phyloP scores from a whole-genome alignment of 768 basidiomycete species.

The Tulasnella sp. region DNA sequence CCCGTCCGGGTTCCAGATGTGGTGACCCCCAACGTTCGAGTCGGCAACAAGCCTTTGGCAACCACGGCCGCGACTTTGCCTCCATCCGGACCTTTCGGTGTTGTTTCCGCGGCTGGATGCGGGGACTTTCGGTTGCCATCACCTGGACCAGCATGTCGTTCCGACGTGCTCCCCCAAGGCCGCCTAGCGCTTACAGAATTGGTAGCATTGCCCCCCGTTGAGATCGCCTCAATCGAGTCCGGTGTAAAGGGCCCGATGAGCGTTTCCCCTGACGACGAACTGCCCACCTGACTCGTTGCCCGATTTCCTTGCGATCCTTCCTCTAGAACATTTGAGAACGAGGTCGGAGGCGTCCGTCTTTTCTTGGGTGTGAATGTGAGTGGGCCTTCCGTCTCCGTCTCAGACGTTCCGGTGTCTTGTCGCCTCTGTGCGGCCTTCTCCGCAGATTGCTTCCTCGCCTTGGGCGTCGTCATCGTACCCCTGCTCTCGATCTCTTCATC shows the following conservation, averaged over 20 bases:
- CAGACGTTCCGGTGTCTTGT: constrained; percentile 32
- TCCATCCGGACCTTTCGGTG: constrained; percentile 11
- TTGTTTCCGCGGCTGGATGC: neutral
- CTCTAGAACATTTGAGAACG: constrained; percentile 27
- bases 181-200: constrained; percentile 1
- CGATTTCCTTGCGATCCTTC: constrained; percentile 12
- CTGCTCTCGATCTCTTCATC: constrained; percentile 5
- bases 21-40: constrained; percentile 11
- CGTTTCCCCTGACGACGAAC: constrained; percentile 34
- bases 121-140: constrained; percentile 14
- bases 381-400: constrained; percentile 66
- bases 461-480: neutral
- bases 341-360: constrained; percentile 36
- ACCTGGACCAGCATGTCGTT: constrained; percentile 1
- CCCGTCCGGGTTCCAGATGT: constrained; percentile 12
- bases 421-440: constrained; percentile 2
- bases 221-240: constrained; percentile 8
- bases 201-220: constrained; percentile 7
- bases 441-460: constrained; percentile 14
- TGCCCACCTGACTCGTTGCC: constrained; percentile 29
- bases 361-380: constrained; percentile 70
- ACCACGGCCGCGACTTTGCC: constrained; percentile 5
- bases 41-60: constrained; percentile 13
- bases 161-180: neutral
- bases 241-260: constrained; percentile 29